phyloP scores from a whole-genome alignment of 495 filamentous ascomycete genomes.

The Xylaria curta region DNA sequence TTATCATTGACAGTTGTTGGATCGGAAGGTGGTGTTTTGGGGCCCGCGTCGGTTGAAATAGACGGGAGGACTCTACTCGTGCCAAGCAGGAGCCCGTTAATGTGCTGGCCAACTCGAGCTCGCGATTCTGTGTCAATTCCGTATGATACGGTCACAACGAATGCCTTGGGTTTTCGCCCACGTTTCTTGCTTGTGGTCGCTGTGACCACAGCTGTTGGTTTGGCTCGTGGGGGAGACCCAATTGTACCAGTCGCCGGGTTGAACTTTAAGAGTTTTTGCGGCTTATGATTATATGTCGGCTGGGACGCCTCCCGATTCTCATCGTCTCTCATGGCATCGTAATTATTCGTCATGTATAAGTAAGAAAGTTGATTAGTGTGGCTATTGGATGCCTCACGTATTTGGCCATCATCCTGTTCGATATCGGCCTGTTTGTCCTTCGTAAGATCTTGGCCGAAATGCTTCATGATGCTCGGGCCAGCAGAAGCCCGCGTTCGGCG shows the following conservation, averaged over 20 bases:
- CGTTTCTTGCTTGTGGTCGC: conserved; percentile 25
- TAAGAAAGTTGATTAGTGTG: neutral
- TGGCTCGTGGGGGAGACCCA: conserved; percentile 57
- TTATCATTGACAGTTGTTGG: conserved; percentile 17
- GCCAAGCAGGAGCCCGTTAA: conserved; percentile 41
- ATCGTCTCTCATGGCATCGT: neutral
- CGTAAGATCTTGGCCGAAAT: neutral
- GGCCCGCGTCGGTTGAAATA: neutral
- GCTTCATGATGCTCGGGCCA: conserved; percentile 20
- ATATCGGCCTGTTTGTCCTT: neutral
- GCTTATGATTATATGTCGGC: conserved; percentile 33
- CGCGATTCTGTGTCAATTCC: conserved; percentile 43
- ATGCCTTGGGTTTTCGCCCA: conserved; percentile 30
- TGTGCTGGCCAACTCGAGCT: conserved; percentile 40
- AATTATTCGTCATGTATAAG: neutral
- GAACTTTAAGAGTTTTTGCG: conserved; percentile 54
- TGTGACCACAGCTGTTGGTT: conserved; percentile 15
- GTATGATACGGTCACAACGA: conserved; percentile 45
- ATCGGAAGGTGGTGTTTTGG: conserved; percentile 27
- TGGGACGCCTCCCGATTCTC: conserved; percentile 1
- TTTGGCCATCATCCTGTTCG: neutral
- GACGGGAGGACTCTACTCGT: conserved; percentile 24
- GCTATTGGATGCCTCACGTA: neutral
- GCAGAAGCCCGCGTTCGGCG: conserved; percentile 33
- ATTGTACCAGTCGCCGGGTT: conserved; percentile 61